Conservation (phyloP, 495 filamentous ascomycete species). For the Aspergillus hancockii region DNA sequence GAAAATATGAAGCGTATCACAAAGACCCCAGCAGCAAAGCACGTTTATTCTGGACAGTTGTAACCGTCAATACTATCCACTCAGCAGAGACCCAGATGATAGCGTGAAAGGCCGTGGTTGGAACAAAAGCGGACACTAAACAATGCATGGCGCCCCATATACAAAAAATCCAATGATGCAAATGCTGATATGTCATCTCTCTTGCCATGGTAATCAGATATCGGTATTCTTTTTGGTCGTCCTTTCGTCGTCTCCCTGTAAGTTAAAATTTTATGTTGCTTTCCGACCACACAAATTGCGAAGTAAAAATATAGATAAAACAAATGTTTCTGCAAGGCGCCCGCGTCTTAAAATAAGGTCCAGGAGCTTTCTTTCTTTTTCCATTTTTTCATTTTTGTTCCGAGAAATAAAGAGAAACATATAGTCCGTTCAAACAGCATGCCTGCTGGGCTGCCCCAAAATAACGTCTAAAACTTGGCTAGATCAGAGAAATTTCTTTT, state of each 20-base stretch:
- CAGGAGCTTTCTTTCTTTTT: conserved; percentile 25
- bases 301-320: conserved; percentile 26
- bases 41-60: not conserved
- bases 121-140: conserved; percentile 33
- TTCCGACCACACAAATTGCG: conserved; percentile 24
- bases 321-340: conserved; percentile 41
- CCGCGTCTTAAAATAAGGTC: conserved; percentile 32
- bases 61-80: conserved; percentile 1
- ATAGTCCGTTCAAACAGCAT: conserved; percentile 38
- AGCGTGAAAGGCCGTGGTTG: conserved; percentile 6
- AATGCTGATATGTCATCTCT: conserved; percentile 48
- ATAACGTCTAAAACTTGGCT: conserved; percentile 51
- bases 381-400: conserved; percentile 18
- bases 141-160: conserved; percentile 43
- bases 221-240: conserved; percentile 36
- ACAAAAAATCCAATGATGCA: conserved; percentile 47
- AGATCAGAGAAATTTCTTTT: conserved; percentile 50
- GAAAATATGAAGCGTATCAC: conserved; percentile 1
- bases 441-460: conserved; percentile 51
- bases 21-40: conserved; percentile 6
- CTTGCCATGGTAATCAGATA: conserved; percentile 34
- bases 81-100: not conserved
- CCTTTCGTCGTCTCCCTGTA: conserved; percentile 24
- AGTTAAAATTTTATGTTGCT: conserved; percentile 20
- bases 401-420: conserved; percentile 29